A percentile compares a stretch with the other conserved stretches of the same genome.
These are phyloP conservation scores for Colletotrichum sp. DNA, from an alignment of 2,329 filamentous ascomycete species.

Conservation along the genomic window DNA sequence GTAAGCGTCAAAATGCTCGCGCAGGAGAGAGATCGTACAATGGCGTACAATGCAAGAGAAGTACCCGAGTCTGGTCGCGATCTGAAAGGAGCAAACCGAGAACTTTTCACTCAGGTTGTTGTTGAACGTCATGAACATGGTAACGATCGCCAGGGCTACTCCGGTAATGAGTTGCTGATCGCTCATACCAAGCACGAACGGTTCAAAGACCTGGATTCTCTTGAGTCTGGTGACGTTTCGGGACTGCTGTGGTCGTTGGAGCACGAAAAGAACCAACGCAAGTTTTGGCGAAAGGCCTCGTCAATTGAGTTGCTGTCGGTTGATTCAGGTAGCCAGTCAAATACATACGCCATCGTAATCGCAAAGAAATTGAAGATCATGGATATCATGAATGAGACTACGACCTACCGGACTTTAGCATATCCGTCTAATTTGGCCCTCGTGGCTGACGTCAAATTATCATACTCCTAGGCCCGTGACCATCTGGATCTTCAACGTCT, in stretches of 20 bases:
- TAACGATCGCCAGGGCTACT: not conserved
- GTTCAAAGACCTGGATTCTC: not conserved
- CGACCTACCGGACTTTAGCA: not conserved
- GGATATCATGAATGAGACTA: not conserved
- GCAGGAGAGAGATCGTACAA: not conserved
- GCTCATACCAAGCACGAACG: not conserved
- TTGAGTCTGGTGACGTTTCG: not conserved
- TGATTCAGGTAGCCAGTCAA: not conserved
- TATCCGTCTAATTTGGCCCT: not conserved
- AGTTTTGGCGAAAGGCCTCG: not conserved
- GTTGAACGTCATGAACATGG: not conserved
- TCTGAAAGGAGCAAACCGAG: not conserved
- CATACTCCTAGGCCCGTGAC: not conserved
- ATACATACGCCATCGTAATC: not conserved
- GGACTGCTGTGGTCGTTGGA: not conserved
- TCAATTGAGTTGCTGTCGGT: not conserved
- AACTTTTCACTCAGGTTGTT: not conserved
- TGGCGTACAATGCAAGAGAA: not conserved
- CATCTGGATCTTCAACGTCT: not conserved
- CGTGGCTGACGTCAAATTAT: not conserved
- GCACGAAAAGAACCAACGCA: not conserved
- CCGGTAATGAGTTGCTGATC: not conserved
- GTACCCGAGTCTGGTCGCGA: not conserved
- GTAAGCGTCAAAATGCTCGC: not conserved
- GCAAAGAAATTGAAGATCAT: not conserved